phyloP scores from a whole-genome alignment of 768 basidiomycete genomes.

The Termitomyces sp. region DNA sequence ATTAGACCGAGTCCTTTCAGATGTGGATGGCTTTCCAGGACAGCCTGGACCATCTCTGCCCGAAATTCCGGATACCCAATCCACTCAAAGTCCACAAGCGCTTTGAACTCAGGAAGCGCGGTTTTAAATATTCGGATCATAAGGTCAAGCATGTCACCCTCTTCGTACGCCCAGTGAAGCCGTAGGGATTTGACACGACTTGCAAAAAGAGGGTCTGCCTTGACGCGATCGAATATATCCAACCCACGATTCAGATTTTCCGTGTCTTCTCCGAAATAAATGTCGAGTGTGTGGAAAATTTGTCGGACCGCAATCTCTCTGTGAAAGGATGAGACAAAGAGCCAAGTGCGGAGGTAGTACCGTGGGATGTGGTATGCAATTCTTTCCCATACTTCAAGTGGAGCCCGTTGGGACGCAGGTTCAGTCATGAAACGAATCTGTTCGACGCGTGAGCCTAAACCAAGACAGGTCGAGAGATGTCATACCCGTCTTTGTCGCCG shows the following conservation, averaged over 20 bases:
- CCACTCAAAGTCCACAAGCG: conserved; percentile 64
- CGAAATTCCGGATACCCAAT: conserved; percentile 72
- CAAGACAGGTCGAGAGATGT: neutral
- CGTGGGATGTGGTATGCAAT: conserved; percentile 60
- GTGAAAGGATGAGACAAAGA: conserved; percentile 59
- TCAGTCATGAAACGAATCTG: conserved; percentile 51
- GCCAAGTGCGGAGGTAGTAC: conserved; percentile 65
- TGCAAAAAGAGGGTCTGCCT: conserved; percentile 57
- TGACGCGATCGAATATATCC: conserved; percentile 65
- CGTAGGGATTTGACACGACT: conserved; percentile 52
- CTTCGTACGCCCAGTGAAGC: conserved; percentile 67
- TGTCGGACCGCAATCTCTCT: conserved; percentile 58
- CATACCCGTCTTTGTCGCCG: conserved; percentile 43
- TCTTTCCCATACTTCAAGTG: conserved; percentile 64
- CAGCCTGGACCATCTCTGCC: conserved; percentile 58
- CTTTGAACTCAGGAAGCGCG: conserved; percentile 58
- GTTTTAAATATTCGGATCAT: conserved; percentile 52
- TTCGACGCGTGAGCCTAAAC: conserved; percentile 1
- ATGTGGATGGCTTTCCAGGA: conserved; percentile 48
- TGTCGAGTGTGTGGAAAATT: conserved; percentile 63
- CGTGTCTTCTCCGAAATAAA: conserved; percentile 63
- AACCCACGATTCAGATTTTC: conserved; percentile 56
- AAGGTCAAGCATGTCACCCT: conserved; percentile 56
- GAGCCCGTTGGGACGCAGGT: conserved; percentile 57
- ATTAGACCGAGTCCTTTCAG: conserved; percentile 57